Conservation (phyloP, 495 filamentous ascomycete species). For the Cercophora newfieldiana region DNA sequence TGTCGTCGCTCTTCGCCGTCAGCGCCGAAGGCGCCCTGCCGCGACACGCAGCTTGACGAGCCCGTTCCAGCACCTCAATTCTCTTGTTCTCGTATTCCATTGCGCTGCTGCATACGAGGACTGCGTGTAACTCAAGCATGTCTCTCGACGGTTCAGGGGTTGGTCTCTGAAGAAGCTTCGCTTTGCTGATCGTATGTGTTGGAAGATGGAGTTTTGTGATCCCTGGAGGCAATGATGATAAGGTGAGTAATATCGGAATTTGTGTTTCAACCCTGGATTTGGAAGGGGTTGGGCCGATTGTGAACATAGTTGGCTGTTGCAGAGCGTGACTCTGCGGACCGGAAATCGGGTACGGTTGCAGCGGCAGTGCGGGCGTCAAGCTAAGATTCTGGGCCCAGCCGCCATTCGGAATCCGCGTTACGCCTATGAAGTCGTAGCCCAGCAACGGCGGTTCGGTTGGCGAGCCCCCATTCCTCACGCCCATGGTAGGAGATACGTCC, state of each 20-base stretch:
- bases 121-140: conserved; percentile 76
- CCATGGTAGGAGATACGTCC: neutral
- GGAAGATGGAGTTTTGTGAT: conserved; percentile 82
- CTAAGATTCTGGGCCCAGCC: neutral
- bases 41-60: conserved; percentile 38
- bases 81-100: conserved; percentile 55
- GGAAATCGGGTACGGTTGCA: neutral
- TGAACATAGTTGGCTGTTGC: neutral
- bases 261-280: conserved; percentile 97
- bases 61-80: conserved; percentile 65
- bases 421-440: neutral
- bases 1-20: conserved; percentile 51
- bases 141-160: conserved; percentile 60
- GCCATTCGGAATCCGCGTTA: neutral
- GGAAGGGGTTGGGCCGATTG: conserved; percentile 22
- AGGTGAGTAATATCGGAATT: conserved; percentile 75
- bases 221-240: conserved; percentile 69
- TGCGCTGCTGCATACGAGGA: conserved; percentile 88
- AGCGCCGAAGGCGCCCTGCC: neutral
- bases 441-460: neutral
- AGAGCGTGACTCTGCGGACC: neutral
- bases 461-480: neutral
- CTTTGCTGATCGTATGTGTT: conserved; percentile 84
- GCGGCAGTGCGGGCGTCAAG: neutral
- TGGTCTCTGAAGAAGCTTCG: conserved; percentile 76